These are phyloP conservation scores for Mortierella sp. DNA, from an alignment of 371 early-diverging fungal species.

Conservation along the genomic window DNA sequence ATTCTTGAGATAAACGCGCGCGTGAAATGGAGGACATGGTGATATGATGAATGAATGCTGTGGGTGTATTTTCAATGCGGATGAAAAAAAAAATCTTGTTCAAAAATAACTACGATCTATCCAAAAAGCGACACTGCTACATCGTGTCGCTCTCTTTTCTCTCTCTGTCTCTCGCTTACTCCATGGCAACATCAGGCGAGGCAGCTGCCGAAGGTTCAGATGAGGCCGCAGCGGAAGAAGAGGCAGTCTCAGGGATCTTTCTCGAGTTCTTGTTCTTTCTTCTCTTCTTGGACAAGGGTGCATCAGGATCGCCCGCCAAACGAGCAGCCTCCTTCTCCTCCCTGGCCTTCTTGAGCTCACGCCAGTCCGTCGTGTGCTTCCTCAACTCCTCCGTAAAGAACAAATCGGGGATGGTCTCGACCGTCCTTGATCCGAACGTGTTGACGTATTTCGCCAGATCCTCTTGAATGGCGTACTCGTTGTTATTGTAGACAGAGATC, in stretches of 20 bases:
- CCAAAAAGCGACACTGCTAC: background rate
- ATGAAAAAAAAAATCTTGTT: background rate
- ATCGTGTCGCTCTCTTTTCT: background rate
- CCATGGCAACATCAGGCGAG: slow-evolving; percentile 9
- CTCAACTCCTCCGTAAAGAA: slow-evolving; percentile 69
- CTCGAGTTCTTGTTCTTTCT: slow-evolving; percentile 55
- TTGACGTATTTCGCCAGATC: slow-evolving; percentile 60
- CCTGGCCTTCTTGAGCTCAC: slow-evolving; percentile 55
- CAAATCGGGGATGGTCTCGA: slow-evolving; percentile 63
- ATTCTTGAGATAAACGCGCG: background rate
- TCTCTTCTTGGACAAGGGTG: slow-evolving; percentile 42
- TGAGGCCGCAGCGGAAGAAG: background rate
- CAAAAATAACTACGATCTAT: background rate
- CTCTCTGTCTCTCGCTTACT: background rate
- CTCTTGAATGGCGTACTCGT: slow-evolving; percentile 35
- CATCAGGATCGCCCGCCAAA: slow-evolving; percentile 42
- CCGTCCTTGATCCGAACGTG: slow-evolving; percentile 58
- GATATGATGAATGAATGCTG: background rate
- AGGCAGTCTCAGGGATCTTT: slow-evolving; percentile 37
- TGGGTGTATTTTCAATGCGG: background rate
- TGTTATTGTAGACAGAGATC: slow-evolving; percentile 27
- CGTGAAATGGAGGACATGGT: too few species aligned
- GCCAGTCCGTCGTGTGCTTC: slow-evolving; percentile 61
- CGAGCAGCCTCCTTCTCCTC: slow-evolving; percentile 54
- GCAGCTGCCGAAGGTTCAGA: slow-evolving; percentile 1